Conservation (phyloP, 345 rosid genomes). For the Crucihimalaya himalaica region DNA sequence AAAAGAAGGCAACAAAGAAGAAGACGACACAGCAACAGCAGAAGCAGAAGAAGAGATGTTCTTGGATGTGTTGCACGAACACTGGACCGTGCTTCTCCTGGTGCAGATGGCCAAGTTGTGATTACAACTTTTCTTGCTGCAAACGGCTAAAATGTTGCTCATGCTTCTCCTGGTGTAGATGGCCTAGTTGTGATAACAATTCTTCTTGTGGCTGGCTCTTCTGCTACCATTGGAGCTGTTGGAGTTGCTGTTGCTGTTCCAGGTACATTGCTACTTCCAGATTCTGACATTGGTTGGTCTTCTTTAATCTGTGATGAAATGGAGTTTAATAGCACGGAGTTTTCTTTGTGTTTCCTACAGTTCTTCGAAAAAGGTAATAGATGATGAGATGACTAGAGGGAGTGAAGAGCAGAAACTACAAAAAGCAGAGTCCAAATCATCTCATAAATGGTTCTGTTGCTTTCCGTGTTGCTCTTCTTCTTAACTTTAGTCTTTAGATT, state of each 20-base stretch:
- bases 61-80: constrained; percentile 36
- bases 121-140: constrained; percentile 25
- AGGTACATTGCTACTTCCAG: constrained; percentile 24
- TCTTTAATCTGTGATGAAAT: background rate
- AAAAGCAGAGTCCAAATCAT: constrained; percentile 23
- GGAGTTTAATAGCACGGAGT: background rate
- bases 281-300: background rate
- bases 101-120: constrained; percentile 33
- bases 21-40: constrained; percentile 31
- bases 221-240: constrained; percentile 30
- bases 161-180: constrained; percentile 33
- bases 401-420: constrained; percentile 19
- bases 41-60: constrained; percentile 40
- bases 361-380: constrained; percentile 23
- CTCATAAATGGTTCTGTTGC: constrained; percentile 36
- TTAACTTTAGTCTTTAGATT: constrained; percentile 25
- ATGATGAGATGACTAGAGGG: constrained; percentile 27
- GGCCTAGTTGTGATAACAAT: constrained; percentile 17
- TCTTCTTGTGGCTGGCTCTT: constrained; percentile 35
- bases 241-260: constrained; percentile 26
- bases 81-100: constrained; percentile 31
- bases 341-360: constrained; percentile 23
- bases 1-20: constrained; percentile 23
- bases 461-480: constrained; percentile 29
- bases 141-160: constrained; percentile 25